Base-by-base conservation (phyloP, 805 yeast genomes). In the Limtongia smithiae region DNA sequence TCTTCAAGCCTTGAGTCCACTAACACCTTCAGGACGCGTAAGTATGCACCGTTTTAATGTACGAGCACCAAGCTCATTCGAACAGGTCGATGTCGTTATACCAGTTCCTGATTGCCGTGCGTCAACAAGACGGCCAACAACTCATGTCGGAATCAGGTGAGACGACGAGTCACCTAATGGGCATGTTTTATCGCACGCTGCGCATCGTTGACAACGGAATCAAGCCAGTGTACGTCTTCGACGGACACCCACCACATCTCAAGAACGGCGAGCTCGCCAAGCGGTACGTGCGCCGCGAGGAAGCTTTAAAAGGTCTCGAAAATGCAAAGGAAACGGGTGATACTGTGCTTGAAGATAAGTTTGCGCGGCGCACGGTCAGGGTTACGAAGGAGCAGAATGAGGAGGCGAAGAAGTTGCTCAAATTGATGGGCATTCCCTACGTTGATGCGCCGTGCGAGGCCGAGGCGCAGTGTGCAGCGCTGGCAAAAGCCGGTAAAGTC, bases 381-480 rank as follows among this genome's bases (percentile, higher is more conserved):
- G 99, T 89, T 3, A 81, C 96, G 0, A 72, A 78, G 48, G 90
- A 88, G 59, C 98, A 93, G 58, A 93, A 91, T 61, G 97, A 86
- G 31, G 97, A 93, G 62, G 97, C 96, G 18, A 87, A 88, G 67
- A 74, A 78, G 55, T 69, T 93, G 46, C 72, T 93, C 48, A 78
- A 73, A 42, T 70, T 91, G 31, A 93, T 93, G 99, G 99, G 99
- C 0, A 85, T 93, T 42, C 99, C 99, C 1, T 86, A 73, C 60
- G 84, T 93, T 4, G 81, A 80, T 46, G 97, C 98, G 0, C 98
- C 99, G 1, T 83, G 96, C 65, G 99, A 93, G 68, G 99, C 99
- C 1, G 99, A 93, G 66, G 96, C 98, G 0, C 97, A 93, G 62
- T 93, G 98, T 72, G 97, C 98, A 0, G 93, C 81, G 55, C 70